Evolutionary conservation across 2,329 filamentous ascomycete genomes (phyloP).

Genomic region (Alternaria conjuncta): DNA sequence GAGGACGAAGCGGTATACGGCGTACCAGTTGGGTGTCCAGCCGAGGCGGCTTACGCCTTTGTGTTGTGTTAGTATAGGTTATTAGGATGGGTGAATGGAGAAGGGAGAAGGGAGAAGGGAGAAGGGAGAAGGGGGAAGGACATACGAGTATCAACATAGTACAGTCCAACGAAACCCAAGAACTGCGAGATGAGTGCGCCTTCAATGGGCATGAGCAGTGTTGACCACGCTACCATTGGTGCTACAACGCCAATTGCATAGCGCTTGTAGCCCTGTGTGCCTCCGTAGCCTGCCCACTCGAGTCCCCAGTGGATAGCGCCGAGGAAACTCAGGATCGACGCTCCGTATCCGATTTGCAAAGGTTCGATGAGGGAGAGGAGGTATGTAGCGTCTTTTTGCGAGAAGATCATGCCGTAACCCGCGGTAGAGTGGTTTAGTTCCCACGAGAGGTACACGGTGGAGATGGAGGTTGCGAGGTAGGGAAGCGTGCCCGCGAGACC

Average conservation of each 20-base stretch:
- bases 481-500: slow-evolving; percentile 60
- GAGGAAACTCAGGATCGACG: slow-evolving; percentile 90
- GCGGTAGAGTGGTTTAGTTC: slow-evolving; percentile 74
- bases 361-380: slow-evolving; percentile 80
- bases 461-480: slow-evolving; percentile 82
- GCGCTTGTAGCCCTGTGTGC: slow-evolving; percentile 74
- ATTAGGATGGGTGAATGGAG: background rate
- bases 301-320: slow-evolving; percentile 94
- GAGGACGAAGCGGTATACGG: slow-evolving; percentile 86
- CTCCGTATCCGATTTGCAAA: slow-evolving; percentile 88
- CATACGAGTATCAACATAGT: slow-evolving; percentile 74
- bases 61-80: background rate
- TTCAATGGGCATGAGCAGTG: slow-evolving; percentile 80
- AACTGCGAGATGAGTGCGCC: slow-evolving; percentile 88
- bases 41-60: slow-evolving; percentile 69
- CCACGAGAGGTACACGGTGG: slow-evolving; percentile 82
- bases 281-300: slow-evolving; percentile 76
- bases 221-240: slow-evolving; percentile 86
- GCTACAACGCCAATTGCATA: slow-evolving; percentile 84
- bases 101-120: too few relatives aligned
- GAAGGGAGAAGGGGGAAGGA: background rate
- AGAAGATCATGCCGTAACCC: slow-evolving; percentile 70
- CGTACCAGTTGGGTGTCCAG: slow-evolving; percentile 86
- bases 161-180: slow-evolving; percentile 80
- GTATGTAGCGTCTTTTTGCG: slow-evolving; percentile 72